Base-by-base conservation (phyloP, 2,329 filamentous ascomycete species). In the Calonectria pteridis region DNA sequence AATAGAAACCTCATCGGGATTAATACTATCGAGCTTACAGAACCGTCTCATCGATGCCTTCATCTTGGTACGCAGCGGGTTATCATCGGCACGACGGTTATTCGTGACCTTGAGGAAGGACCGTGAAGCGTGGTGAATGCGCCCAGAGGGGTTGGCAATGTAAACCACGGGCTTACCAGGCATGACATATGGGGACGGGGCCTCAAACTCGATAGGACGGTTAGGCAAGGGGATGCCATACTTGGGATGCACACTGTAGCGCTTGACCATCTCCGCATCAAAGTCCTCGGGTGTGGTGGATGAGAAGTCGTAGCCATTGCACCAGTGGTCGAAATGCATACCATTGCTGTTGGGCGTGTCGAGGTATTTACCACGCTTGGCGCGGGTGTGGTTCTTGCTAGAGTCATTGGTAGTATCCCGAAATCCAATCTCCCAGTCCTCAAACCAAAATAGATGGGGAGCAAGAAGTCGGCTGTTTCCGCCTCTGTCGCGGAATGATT, bases 321-420 rank as follows among this genome's bases (percentile, higher is more conserved):
- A 86, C 72, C 87, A 88, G 72, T 88, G 88, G 76, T 92, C 90
- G 73, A 89, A 84, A 78, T 91, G 89, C 81, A 89, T 84, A 69
- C 86, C 87, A 71, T 87, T 88, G 55, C 87, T 88, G 78, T 91
- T 90, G 46, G 90, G 89, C 33, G 85, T 87, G 75, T 88, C 85
- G 59, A 90, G 84, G 77, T 88, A 91, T 79, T 87, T 88, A 77
- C 89, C 89, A 64, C 90, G 86, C 73, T 88, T 88, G 18, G 86
- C 86, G 76, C 86, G 86, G 40, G 87, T 90, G 59, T 89, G 88
- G 28, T 88, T 88, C 71, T 89, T 88, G 73, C 85, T 86, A 35
- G 87, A 86, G 76, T 90, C 89, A 73, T 92, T 92, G 73, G 87
- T 87, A 5, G 89, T 90, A 77, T 92, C 90, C 28, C 89, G 87